Base-by-base conservation (phyloP, 225 moss, liverwort and hornwort species). In the Lunularia cruciata region DNA sequence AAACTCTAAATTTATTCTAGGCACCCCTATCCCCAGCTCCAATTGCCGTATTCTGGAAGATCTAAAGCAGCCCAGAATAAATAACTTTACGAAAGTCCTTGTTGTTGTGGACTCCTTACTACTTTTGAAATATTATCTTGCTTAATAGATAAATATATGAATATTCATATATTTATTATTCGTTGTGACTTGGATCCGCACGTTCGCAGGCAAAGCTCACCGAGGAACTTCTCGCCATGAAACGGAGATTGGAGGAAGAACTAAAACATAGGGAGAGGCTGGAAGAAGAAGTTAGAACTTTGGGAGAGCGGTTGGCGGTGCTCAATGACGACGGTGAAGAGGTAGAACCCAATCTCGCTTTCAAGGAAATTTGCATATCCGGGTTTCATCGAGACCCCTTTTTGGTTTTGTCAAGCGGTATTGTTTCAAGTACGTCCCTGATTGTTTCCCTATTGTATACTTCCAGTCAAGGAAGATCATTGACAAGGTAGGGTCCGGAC, bases 301-400 rank as follows among this genome's bases (percentile, higher is more conserved):
- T 98, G 61, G 91, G 79, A 63, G 93, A 98, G 70, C 86, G 93
- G 75, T 64, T 83, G 54, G 68, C 70, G 40, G 45, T 82, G 6
- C 83, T 89, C 8, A 76, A 85, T 69, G 88, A 89, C 25, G 89
- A 92, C 47, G 87, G 84, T 51, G 89, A 88, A 59, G 91, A 88
- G 89, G 92, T 92, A 72, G 4, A 14, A 14, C n/a, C n/a, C n/a
- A n/a, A n/a, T n/a, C n/a, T n/a, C n/a, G n/a, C n/a, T n/a, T n/a
- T n/a, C n/a, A n/a, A n/a, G n/a, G n/a, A n/a, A n/a, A n/a, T n/a
- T n/a, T n/a, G n/a, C n/a, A n/a, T n/a, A n/a, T n/a, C n/a, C n/a
- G n/a, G n/a, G n/a, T n/a, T n/a, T n/a, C n/a, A n/a, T n/a, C n/a
- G n/a, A n/a, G n/a, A n/a, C n/a, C n/a, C n/a, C n/a, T n/a, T n/a